Base-by-base conservation (phyloP, 768 basidiomycete genomes). In the Boletus reticuloceps region DNA sequence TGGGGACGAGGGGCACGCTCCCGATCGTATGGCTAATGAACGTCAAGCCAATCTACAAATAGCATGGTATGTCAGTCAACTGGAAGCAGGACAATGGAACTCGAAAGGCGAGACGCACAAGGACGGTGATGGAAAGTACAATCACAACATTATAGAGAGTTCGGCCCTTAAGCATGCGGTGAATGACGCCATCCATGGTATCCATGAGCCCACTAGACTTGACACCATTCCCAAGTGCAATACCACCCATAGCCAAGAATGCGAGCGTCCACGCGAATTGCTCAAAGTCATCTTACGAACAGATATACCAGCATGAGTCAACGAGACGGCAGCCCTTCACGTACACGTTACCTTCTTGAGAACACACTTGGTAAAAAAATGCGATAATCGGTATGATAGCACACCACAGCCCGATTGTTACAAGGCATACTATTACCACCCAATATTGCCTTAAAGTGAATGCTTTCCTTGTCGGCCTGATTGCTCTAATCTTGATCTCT, bases 11-110 rank as follows among this genome's bases (percentile, higher is more conserved):
- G 19, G 98, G 81, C 22, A 98, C 91, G 52, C 90, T 92, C 3
- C 97, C 95, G 65, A 99, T 97, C 13, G 95, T 95, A 73, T 96
- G 97, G 68, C 92, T 95, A 71, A 99, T 98, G 72, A 94, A 92
- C 1, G 94, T 94, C n/a, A 90, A 94, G 54, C 93, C 81, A 54
- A 94, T 71, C 87, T 91, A 62, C 16, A 11, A 37, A n/a, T 4
- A 40, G 22, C 17, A 2, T 3, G 25, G 27, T 1, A 27, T 27
- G 27, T 27, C 27, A 41, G 3, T 46, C 5, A 45, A 20, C 31
- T 34, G 31, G 13, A 36, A 6, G 8, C 32, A 0, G 3, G 31
- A 10, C 36, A 27, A 22, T n/a, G 17, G 14, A 22, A 6, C 29
- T 45, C 2, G 19, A 14, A 43, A 46, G n/a, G 22, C 3, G 2